A percentile compares a stretch with the other conserved stretches of the same genome.
These are phyloP conservation scores for Coniochaeta hoffmannii DNA, from an alignment of 2,329 filamentous ascomycete species.

Conservation along the genomic window DNA sequence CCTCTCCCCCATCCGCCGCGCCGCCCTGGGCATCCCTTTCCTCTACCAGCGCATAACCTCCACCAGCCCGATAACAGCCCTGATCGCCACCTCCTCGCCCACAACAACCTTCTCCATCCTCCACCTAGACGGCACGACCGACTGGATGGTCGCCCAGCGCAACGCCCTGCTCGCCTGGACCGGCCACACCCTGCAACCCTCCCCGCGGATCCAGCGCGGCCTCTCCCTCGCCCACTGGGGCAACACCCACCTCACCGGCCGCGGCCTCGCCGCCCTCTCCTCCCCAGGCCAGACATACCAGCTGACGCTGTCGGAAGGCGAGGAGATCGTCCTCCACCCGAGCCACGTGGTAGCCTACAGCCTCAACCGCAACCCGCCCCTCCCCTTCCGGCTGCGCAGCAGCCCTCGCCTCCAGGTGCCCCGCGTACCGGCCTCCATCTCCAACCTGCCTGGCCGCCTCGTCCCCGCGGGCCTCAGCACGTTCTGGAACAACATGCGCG, in stretches of 20 bases:
- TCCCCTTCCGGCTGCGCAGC: constrained; percentile 80
- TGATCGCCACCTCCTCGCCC: constrained; percentile 82
- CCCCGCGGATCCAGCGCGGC: constrained; percentile 65
- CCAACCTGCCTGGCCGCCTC: constrained; percentile 33
- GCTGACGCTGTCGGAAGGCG: constrained; percentile 69
- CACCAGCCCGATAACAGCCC: constrained; percentile 76
- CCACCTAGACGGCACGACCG: constrained; percentile 84
- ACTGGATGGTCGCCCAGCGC: constrained; percentile 89
- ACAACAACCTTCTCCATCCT: constrained; percentile 82
- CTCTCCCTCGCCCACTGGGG: constrained; percentile 86
- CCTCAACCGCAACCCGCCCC: constrained; percentile 63
- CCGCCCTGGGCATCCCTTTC: constrained; percentile 80
- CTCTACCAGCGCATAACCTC: constrained; percentile 89
- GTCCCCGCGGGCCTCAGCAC: constrained; percentile 54
- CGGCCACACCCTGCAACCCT: constrained; percentile 72
- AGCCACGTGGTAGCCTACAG: constrained; percentile 89
- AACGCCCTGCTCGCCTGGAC: constrained; percentile 94
- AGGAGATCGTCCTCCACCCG: constrained; percentile 87
- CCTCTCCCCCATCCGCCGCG: constrained; percentile 75
- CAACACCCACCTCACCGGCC: constrained; percentile 77
- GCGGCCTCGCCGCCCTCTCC: constrained; percentile 76
- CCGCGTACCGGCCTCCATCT: constrained; percentile 35
- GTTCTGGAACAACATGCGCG: constrained; percentile 66
- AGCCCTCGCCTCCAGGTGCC: constrained; percentile 76
- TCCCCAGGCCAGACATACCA: constrained; percentile 88